Evolutionary conservation across 345 rosid genomes (phyloP), one percentile per base, ranked within the genome.

Genomic region (Turnera subulata): DNA sequence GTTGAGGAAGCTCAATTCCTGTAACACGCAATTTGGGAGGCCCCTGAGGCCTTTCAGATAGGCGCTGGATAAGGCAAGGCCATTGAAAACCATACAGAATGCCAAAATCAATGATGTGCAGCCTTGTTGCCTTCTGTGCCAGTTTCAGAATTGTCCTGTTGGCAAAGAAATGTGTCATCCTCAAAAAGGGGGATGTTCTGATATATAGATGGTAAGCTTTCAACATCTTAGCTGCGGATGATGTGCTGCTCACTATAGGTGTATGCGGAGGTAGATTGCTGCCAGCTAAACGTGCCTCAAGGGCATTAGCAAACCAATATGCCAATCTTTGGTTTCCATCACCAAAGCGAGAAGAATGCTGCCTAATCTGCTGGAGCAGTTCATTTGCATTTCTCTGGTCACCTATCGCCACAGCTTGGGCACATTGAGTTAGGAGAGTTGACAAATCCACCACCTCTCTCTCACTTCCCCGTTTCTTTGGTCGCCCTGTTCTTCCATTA

Each of bases 41-140:
- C 48, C 90, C 90, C n/a, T 73, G 70, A 17, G 52, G 60, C 55
- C 73, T 68, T 23, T 76, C 56, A 15, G 90, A 77, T 56, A 79
- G 82, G 24, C 57, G 80, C 7, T 67, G 56, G 39, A 84, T 79
- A 46, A 84, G 63, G 70, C 78, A 66, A 49, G 90, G 86, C 90
- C 90, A 84, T 22, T 79, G 90, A 51, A 84, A 79, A 43, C 84
- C 86, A 48, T 84, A 81, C 19, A 62, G 53, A 62, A 81, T 72
- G 26, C 90, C 90, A 17, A 84, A 84, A 67, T 84, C 83, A 53
- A 84, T 64, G 19, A 84, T 73, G 62, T 84, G 90, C 23, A 84
- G 72, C 61, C 68, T 73, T 25, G 67, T 53, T 38, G 78, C 76
- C 29, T 77, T 69, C 51, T 73, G 73, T 10, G 79, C 72, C 29